Percentiles rank a stretch among this genome's conserved stretches.
These are phyloP conservation scores for Cercospora citrullina DNA, from an alignment of 2,329 filamentous ascomycete genomes.

Conservation along the genomic window DNA sequence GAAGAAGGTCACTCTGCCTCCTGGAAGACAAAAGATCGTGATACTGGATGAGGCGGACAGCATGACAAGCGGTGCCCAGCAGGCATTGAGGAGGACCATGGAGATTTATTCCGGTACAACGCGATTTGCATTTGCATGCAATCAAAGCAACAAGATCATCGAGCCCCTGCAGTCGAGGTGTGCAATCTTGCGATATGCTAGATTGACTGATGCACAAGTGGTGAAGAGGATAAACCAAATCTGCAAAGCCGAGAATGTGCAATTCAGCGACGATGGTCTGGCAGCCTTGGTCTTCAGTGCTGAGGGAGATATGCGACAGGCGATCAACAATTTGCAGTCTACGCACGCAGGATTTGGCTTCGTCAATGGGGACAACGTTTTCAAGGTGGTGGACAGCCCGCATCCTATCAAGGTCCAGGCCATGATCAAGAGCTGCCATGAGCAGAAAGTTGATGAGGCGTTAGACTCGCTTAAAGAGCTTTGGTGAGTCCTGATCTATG, in stretches of 20 bases:
- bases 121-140: constrained; percentile 96
- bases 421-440: constrained; percentile 96
- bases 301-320: constrained; percentile 97
- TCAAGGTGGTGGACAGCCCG: constrained; percentile 93
- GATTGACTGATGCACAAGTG: constrained; percentile 88
- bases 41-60: constrained; percentile 96
- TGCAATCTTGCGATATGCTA: constrained; percentile 90
- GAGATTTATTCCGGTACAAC: constrained; percentile 98
- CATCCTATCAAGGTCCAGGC: constrained; percentile 98
- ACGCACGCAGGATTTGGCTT: constrained; percentile 93
- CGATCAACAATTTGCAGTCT: constrained; percentile 96
- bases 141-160: constrained; percentile 99
- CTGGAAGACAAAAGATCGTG: constrained; percentile 90
- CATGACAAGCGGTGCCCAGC: constrained; percentile 96
- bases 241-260: constrained; percentile 85
- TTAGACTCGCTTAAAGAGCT: constrained; percentile 84
- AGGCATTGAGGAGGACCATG: constrained; percentile 93
- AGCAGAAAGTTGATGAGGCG: constrained; percentile 84
- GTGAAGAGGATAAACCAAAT: constrained; percentile 90
- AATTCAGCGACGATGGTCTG: constrained; percentile 88
- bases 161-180: constrained; percentile 97
- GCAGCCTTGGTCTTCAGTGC: constrained; percentile 96
- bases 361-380: constrained; percentile 96
- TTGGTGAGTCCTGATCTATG: constrained; percentile 55
- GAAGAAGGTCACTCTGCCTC: constrained; percentile 94